phyloP scores from a whole-genome alignment of 345 rosid species.

The Citrus maxima region DNA sequence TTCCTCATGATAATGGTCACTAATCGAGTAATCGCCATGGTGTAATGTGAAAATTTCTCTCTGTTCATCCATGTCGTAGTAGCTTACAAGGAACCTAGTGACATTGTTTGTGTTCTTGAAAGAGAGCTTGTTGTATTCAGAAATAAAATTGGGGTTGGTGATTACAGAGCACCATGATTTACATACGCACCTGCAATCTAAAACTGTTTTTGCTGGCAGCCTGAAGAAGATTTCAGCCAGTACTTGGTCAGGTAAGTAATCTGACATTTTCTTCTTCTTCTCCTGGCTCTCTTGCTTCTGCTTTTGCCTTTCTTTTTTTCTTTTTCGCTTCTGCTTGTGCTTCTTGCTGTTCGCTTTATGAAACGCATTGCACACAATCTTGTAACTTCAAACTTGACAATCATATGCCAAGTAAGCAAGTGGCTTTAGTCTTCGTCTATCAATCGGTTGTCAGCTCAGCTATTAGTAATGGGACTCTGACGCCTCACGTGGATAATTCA shows the following conservation, averaged over 20 bases:
- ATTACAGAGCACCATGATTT: constrained; percentile 6
- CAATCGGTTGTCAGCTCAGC: background rate
- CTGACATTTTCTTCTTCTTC: background rate
- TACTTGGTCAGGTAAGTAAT: background rate
- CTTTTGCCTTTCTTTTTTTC: background rate
- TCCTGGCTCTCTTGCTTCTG: background rate
- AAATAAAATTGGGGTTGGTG: background rate
- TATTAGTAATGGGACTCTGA: background rate
- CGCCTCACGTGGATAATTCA: background rate
- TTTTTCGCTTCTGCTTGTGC: background rate
- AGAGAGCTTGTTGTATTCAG: background rate
- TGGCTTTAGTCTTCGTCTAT: background rate
- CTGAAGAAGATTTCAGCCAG: background rate
- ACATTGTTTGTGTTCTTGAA: no score
- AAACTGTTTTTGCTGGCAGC: background rate
- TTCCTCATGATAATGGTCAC: background rate
- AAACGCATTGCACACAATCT: background rate
- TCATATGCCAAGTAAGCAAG: background rate
- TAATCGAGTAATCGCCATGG: background rate
- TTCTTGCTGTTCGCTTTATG: background rate
- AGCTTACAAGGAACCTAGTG: background rate
- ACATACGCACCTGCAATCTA: background rate
- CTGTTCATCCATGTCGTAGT: background rate
- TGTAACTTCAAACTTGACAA: background rate
- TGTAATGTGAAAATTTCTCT: background rate